Conservation (phyloP, 1,284 basidiomycete genomes). For the Sanghuangporus weigelae region DNA sequence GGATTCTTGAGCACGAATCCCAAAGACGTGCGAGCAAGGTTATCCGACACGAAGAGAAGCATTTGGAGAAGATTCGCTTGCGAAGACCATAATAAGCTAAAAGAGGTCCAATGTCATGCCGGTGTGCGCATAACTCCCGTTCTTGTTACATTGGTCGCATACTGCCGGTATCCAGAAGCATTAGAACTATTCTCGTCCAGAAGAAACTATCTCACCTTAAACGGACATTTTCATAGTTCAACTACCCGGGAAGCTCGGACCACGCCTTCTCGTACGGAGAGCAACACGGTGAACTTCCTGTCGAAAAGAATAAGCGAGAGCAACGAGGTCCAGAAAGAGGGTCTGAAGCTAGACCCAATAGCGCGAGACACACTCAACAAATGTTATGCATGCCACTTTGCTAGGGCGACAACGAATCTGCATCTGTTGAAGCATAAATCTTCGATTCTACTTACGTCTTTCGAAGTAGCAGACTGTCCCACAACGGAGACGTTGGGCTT, state of each 20-base stretch:
- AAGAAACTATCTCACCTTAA: neutral
- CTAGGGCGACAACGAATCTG: neutral
- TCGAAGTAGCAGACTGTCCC: too few species aligned
- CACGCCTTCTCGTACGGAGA: neutral
- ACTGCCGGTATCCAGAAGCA: neutral
- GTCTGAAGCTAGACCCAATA: neutral
- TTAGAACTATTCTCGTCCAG: neutral
- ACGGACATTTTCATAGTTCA: neutral
- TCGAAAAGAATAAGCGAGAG: neutral
- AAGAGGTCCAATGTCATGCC: neutral
- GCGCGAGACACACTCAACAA: neutral
- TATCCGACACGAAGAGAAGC: neutral
- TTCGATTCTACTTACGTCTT: too few species aligned
- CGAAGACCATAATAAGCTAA: neutral
- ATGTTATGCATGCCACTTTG: neutral
- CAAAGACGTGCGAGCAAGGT: neutral
- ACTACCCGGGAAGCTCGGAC: neutral
- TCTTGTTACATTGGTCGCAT: neutral
- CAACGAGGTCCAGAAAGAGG: neutral
- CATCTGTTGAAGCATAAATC: too few species aligned
- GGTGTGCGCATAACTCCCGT: neutral
- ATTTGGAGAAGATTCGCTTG: neutral
- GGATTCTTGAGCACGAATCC: neutral
- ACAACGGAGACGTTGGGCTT: too few species aligned
- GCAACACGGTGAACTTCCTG: neutral